phyloP scores from a whole-genome alignment of 2,329 filamentous ascomycete species.

The Diaporthe ilicicola region DNA sequence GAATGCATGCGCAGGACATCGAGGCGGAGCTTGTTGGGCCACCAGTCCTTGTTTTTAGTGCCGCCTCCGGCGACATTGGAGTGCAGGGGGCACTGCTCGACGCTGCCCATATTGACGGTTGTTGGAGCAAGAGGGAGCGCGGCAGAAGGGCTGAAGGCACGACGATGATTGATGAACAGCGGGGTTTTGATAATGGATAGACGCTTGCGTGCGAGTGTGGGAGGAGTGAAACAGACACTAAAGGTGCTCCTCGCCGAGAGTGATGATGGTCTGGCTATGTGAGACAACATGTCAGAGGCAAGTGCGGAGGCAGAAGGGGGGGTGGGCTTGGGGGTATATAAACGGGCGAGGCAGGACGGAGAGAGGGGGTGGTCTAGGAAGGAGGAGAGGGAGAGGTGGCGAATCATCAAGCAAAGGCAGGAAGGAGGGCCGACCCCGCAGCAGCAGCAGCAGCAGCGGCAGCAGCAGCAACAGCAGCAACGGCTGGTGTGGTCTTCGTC shows the following conservation, averaged over 20 bases:
- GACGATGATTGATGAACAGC: background rate
- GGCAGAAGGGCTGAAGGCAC: background rate
- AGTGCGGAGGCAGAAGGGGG: background rate
- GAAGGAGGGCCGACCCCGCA: conserved; percentile 16
- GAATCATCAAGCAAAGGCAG: background rate
- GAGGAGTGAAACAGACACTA: background rate
- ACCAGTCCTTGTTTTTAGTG: conserved; percentile 76
- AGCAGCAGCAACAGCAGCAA: background rate
- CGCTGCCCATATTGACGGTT: conserved; percentile 27
- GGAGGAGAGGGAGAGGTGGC: conserved; percentile 12
- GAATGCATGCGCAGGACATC: conserved; percentile 79
- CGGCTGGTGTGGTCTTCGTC: background rate
- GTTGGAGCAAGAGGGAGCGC: background rate
- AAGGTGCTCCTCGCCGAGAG: background rate
- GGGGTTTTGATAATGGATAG: background rate
- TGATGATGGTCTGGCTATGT: conserved; percentile 10
- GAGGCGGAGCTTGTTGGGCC: conserved; percentile 73
- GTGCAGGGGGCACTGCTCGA: conserved; percentile 30
- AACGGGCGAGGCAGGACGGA: background rate
- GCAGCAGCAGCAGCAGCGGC: background rate
- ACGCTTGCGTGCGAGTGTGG: no score
- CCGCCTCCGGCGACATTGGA: conserved; percentile 66
- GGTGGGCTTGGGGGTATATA: conserved; percentile 23
- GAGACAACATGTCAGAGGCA: background rate
- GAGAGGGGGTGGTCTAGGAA: background rate